These are phyloP conservation scores for Glebionis coronaria DNA, from an alignment of 129 eudicot species.

Conservation along the genomic window DNA sequence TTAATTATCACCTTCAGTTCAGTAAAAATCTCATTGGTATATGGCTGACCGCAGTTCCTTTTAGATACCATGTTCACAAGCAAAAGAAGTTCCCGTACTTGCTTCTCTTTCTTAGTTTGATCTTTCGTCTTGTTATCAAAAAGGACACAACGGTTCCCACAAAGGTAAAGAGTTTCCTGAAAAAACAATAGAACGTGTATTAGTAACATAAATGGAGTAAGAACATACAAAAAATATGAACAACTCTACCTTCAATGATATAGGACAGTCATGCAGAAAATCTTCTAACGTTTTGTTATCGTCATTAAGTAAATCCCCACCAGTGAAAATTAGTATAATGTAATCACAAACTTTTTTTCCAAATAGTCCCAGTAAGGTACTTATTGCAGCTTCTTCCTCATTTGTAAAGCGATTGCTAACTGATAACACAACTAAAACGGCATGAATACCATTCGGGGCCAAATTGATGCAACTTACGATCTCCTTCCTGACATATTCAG, in stretches of 20 bases:
- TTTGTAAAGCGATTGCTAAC: slow-evolving; percentile 51
- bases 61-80: slow-evolving; percentile 41
- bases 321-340: slow-evolving; percentile 75
- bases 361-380: slow-evolving; percentile 48
- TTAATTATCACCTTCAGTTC: slow-evolving; percentile 23
- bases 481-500: slow-evolving; percentile 56
- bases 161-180: slow-evolving; percentile 44
- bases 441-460: slow-evolving; percentile 83
- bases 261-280: slow-evolving; percentile 45
- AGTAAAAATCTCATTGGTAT: slow-evolving; percentile 42
- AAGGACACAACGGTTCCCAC: slow-evolving; percentile 53
- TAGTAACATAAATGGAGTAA: not conserved
- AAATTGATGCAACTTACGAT: slow-evolving; percentile 61
- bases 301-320: slow-evolving; percentile 74
- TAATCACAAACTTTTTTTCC: slow-evolving; percentile 58
- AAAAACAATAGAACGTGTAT: not conserved
- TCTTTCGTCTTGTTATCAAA: slow-evolving; percentile 63
- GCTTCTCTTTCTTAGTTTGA: slow-evolving; percentile 29
- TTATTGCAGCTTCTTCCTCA: slow-evolving; percentile 53
- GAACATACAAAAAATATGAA: not conserved
- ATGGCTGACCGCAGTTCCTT: slow-evolving; percentile 50
- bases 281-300: slow-evolving; percentile 50
- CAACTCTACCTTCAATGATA: slow-evolving; percentile 38
- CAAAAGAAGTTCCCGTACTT: slow-evolving; percentile 45
- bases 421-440: slow-evolving; percentile 61